Evolutionary conservation across 768 basidiomycete species (phyloP), one percentile per base, ranked within the genome.

Genomic region (Infundibulicybe gibba): DNA sequence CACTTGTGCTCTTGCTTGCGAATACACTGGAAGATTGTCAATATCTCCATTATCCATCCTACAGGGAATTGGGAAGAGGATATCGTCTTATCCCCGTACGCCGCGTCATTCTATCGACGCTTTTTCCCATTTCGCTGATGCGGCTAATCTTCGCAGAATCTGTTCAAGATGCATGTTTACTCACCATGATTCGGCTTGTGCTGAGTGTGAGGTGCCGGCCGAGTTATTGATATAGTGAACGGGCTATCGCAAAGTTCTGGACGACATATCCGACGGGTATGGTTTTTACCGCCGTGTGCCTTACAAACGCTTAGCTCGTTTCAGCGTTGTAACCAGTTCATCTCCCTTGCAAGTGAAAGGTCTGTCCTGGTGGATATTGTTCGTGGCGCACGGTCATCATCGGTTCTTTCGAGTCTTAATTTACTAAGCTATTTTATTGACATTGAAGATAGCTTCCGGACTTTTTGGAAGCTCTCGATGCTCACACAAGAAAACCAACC

Each of bases 321-420:
- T 31, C 54, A 91, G 89, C 78, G 88, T 46, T 90, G 87, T 56
- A 71, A 78, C 19, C 82, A 87, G 59, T 90, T 91, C 57, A 53
- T 80, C 25, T 66, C 63, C 10, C 63, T 87, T 13, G 67, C 66
- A 6, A 58, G 62, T 15, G 66, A 83, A 45, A 74, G 68, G 52
- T 60, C 68, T 9, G 50, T 66, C 5, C 71, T 90, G 15, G 49
- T 61, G 15, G 63, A 71, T 11, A 72, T 85, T 41, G 54, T 85
- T 34, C 61, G 67, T 3, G 66, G 58, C n/a, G 74, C 79, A 21
- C 59, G 62, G 33, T 79, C 83, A 2, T 68, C 78, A 43, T 79
- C 87, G 30, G 87, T 87, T 57, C 52, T 78, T 56, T 37, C 40
- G 30, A 41, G 41, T 44, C 21, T 42, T 43, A 25, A 11, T 55